phyloP scores from a whole-genome alignment of 805 yeast genomes.

The Wickerhamiella azyma region DNA sequence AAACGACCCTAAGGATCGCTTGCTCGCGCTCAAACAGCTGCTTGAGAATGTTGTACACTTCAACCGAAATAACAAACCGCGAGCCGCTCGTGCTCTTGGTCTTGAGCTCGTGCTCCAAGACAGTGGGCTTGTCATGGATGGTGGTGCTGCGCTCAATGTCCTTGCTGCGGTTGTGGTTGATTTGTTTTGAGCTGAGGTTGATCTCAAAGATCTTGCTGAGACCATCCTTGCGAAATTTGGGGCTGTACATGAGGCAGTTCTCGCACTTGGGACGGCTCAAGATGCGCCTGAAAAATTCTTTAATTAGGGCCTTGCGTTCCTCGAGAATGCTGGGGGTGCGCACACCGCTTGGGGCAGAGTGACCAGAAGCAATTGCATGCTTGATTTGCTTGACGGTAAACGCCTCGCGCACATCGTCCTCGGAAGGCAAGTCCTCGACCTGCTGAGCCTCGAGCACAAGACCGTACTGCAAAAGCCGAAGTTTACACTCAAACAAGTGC shows the following conservation, averaged over 20 bases:
- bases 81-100: constrained; percentile 52
- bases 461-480: constrained; percentile 77
- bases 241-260: constrained; percentile 91
- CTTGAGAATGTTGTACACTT: constrained; percentile 65
- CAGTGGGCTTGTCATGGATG: constrained; percentile 33
- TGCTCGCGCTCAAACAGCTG: constrained; percentile 66
- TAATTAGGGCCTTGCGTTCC: constrained; percentile 62
- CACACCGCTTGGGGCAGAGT: constrained; percentile 51
- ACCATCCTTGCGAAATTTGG: constrained; percentile 90
- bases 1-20: constrained; percentile 50
- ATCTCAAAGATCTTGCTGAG: constrained; percentile 83
- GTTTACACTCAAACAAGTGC: constrained; percentile 64
- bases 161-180: constrained; percentile 60
- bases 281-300: constrained; percentile 60
- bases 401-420: constrained; percentile 38
- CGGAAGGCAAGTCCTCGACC: constrained; percentile 48
- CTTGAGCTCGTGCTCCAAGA: constrained; percentile 20
- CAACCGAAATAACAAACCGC: constrained; percentile 77
- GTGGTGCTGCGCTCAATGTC: constrained; percentile 65
- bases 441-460: constrained; percentile 63
- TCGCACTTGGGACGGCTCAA: constrained; percentile 79
- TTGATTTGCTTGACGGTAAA: constrained; percentile 62
- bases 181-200: constrained; percentile 69
- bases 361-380: constrained; percentile 62
- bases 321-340: constrained; percentile 76